phyloP scores from a whole-genome alignment of 2,329 filamentous ascomycete genomes.

The Colletotrichum nymphaeae region DNA sequence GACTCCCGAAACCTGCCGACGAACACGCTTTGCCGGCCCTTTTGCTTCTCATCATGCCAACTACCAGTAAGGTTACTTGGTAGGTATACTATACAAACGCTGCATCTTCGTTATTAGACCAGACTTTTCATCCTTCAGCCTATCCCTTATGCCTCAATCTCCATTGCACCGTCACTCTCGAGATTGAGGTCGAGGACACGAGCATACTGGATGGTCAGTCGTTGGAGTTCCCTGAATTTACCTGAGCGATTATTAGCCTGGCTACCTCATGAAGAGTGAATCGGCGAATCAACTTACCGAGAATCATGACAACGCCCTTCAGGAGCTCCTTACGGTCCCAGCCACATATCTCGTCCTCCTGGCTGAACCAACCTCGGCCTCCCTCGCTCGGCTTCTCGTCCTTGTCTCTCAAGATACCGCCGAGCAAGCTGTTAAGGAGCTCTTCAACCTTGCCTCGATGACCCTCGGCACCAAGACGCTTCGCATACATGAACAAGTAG shows the following conservation, averaged over 20 bases:
- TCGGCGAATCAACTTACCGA: slow-evolving; percentile 72
- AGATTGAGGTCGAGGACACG: slow-evolving; percentile 76
- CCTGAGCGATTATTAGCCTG: slow-evolving; percentile 64
- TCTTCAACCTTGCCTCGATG: slow-evolving; percentile 92
- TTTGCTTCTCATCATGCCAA: slow-evolving; percentile 17
- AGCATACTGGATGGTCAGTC: slow-evolving; percentile 95
- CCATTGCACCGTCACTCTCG: slow-evolving; percentile 59
- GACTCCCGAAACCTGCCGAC: slow-evolving; percentile 17
- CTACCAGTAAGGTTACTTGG: background rate
- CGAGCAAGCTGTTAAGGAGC: slow-evolving; percentile 83
- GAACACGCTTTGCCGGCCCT: background rate
- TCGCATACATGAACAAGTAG: slow-evolving; percentile 98
- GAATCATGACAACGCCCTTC: slow-evolving; percentile 90
- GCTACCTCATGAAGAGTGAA: background rate
- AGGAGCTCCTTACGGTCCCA: slow-evolving; percentile 91
- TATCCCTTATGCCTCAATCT: slow-evolving; percentile 34
- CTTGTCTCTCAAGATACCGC: slow-evolving; percentile 74
- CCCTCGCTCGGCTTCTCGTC: slow-evolving; percentile 56
- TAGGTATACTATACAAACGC: slow-evolving; percentile 33
- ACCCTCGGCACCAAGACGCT: slow-evolving; percentile 91
- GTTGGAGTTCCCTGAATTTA: slow-evolving; percentile 94
- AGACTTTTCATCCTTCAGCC: background rate
- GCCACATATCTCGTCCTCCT: slow-evolving; percentile 82
- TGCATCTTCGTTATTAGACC: slow-evolving; percentile 21
- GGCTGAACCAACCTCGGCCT: slow-evolving; percentile 72